Base-by-base conservation (phyloP, 768 basidiomycete genomes). In the Cyclocybe aegerita region DNA sequence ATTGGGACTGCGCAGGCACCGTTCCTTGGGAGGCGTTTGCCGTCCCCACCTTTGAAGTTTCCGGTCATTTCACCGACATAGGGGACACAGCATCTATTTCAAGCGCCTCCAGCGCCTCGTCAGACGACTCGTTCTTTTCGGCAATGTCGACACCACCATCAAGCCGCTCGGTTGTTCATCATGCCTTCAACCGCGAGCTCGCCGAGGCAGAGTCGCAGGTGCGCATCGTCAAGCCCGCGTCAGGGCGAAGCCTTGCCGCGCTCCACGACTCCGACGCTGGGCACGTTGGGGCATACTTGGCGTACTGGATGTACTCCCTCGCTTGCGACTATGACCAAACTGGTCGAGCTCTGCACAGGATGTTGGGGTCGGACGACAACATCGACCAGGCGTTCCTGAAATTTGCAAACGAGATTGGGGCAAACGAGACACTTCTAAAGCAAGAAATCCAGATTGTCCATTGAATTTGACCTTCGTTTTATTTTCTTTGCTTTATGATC, bases 11-110 rank as follows among this genome's bases (percentile, higher is more conserved):
- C 57, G 71, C 72, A 0, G 70, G 70, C 11, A 73, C 73, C 2
- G 73, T 74, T 9, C 73, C 73, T 9, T 74, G 73, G 73, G 73
- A 74, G 50, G 70, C 70, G 9, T 72, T 72, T 41, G 73, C 71
- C 9, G 71, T 72, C 7, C 70, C 71, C 9, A 73, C 70, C 2
- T 74, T 71, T 42, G 73, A 74, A 48, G 71, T 74, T 4, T 71
- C 70, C 2, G 73, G 71, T 2, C 67, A 73, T 43, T 70, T 69
- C 41, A 59, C 62, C 9, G 68, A 69, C 31, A 49, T 64, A 23
- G 23, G 23, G 23, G 23, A 23, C 23, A 23, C 23, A 2, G 67
- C 65, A 29, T 49, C 61, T 0, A 56, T 53, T 14, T 52, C 60
- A 7, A 47, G 34, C 8, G 44, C 51, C 5, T 55, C 60, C 34